Base-by-base conservation (phyloP, 208 protist genomes). In the Porcisia hertigi region DNA sequence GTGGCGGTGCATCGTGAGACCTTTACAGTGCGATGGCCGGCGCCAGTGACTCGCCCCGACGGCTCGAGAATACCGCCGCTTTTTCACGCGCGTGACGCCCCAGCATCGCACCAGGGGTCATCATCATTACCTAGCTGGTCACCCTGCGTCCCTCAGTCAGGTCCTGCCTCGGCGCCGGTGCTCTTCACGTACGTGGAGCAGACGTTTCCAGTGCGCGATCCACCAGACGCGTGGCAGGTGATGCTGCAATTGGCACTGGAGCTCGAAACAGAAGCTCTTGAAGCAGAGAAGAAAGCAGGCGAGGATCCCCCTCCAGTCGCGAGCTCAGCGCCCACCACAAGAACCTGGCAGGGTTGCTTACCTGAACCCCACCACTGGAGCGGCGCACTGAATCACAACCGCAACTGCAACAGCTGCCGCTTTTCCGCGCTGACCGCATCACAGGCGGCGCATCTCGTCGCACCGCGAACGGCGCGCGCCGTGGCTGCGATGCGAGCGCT, bases 21-120 rank as follows among this genome's bases (percentile, higher is more conserved):
- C 14, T 97, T 97, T 83, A 88, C 85, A 2, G 93, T 97, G 45
- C 88, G 89, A 2, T 97, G 93, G 93, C 93, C 93, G 20, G 90
- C 88, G 2, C 85, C 80, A 2, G 85, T 92, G 45, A 82, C 82
- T 3, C 79, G 86, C 8, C 57, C 81, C 1, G 83, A 84, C 65
- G 86, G 86, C n/a, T 79, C 86, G 3, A 72, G 80, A 47, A 82
- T 78, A 47, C 74, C 74, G 69, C 62, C 43, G 0, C 49, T 30
- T 1, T 52, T 60, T 45, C 53, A 47, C 9, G 3, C 59, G 49
- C 25, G 9, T 7, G 34, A 43, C 43, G 16, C 47, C 6, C 12
- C 23, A n/a, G 16, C 54, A 45, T 43, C 8, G 60, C 25, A 65
- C 25, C 36, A 23, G 30, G 30, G 30, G 41, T 67, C 11, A 52